These are phyloP conservation scores for Flammula alnicola DNA, from an alignment of 1,284 basidiomycete species.

Conservation along the genomic window DNA sequence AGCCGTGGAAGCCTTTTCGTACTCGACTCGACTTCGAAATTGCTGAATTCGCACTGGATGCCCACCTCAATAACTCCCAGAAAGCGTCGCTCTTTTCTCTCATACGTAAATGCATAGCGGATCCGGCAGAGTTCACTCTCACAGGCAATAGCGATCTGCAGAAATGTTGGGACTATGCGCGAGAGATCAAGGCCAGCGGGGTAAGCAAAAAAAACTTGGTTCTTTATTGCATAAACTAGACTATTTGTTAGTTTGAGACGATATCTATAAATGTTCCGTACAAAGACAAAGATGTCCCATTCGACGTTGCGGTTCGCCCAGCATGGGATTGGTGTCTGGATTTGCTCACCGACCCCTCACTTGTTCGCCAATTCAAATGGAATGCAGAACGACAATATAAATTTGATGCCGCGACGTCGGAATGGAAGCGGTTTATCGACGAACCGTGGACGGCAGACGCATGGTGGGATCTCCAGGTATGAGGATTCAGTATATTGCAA, in stretches of 20 bases:
- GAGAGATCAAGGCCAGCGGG: too few relatives aligned
- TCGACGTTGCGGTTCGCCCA: constrained; percentile 12
- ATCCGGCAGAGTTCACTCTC: constrained; percentile 5
- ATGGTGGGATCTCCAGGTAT: constrained; percentile 39
- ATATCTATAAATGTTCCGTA: neutral
- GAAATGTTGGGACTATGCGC: too few relatives aligned
- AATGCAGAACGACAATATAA: constrained; percentile 33
- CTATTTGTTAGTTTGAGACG: constrained; percentile 13
- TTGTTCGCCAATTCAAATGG: constrained; percentile 28
- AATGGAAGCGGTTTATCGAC: constrained; percentile 33
- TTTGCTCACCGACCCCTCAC: constrained; percentile 15
- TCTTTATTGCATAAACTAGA: too few relatives aligned
- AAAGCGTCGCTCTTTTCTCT: neutral
- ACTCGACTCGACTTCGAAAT: constrained; percentile 23
- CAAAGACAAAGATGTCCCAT: neutral
- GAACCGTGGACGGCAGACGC: constrained; percentile 37
- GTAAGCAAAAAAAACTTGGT: too few relatives aligned
- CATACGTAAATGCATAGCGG: neutral
- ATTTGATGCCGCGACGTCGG: constrained; percentile 14
- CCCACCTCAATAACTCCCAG: constrained; percentile 10
- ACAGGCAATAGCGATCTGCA: too few relatives aligned
- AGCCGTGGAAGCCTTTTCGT: constrained; percentile 22
- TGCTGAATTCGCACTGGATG: constrained; percentile 18
- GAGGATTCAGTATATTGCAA: neutral
- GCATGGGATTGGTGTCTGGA: constrained; percentile 31